Evolutionary conservation across 2,329 filamentous ascomycete genomes (phyloP), one percentile per base, ranked within the genome.

Genomic region (Phoma sp.): DNA sequence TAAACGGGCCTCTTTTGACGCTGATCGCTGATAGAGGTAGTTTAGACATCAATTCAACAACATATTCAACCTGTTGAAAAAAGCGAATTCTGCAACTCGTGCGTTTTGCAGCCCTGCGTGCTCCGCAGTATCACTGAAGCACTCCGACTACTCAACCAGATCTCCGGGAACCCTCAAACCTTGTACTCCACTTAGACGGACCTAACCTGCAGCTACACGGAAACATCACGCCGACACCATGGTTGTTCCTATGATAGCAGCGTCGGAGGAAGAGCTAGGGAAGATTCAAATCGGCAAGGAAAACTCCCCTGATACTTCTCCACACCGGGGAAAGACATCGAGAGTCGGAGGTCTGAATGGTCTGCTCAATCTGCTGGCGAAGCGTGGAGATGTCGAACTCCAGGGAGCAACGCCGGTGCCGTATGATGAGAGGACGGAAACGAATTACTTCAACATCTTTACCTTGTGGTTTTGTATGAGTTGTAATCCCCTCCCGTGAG

Each of bases 401-500:
- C 62, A 69, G 55, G 85, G 85, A 4, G 78, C 85, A 62, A 78
- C 77, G 51, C 85, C 85, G 1, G 82, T 87, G 18, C 81, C 83
- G 1, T 56, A 80, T 18, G 80, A 84, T 47, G 74, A 83, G 56
- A 77, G 84, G 34, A 85, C 78, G 1, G 78, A 83, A 56, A 84
- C 76, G 7, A 75, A 78, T 29, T 83, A 83, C 59, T 77, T 77
- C 68, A 83, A 84, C 56, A 76, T 87, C 38, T 87, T 87, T 64
- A 85, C 83, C 3, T 75, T 87, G 20, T 86, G 85, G 77, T 84
- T 86, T 64, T 84, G 82, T 17, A 80, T 84, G 54, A 78, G 84
- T 50, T 75, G 83, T 36, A 85, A 82, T 63, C 76, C 85, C 7
- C 65, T 87, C 26, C 84, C 84, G 84, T 86, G 66, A 71, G 83